These are phyloP conservation scores for Luvunga scandens DNA, from an alignment of 345 rosid species.

Conservation along the genomic window DNA sequence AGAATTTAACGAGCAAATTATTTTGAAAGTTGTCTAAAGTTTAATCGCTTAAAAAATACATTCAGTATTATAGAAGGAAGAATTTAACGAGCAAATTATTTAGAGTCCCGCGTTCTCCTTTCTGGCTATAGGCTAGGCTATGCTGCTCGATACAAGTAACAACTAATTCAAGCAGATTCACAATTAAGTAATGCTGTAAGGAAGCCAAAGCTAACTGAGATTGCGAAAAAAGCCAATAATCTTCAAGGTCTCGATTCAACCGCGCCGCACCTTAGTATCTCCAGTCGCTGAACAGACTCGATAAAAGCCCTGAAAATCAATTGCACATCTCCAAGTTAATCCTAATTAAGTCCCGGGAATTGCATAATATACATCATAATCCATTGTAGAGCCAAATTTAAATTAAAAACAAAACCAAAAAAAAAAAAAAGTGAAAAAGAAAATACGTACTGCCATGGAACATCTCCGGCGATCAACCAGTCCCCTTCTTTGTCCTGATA, in stretches of 20 bases:
- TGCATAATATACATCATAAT: background rate
- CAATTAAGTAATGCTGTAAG: background rate
- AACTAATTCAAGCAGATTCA: too few species aligned
- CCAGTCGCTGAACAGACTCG: conserved; percentile 43
- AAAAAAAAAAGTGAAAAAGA: background rate
- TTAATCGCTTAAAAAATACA: too few species aligned
- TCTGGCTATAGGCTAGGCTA: too few species aligned
- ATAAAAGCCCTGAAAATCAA: conserved; percentile 40
- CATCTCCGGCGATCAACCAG: conserved; percentile 55
- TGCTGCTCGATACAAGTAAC: too few species aligned
- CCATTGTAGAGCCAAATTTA: too few species aligned
- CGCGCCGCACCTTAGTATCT: conserved; percentile 33
- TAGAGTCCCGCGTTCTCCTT: too few species aligned
- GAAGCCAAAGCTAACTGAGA: background rate
- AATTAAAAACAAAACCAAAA: too few species aligned
- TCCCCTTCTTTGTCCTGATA: conserved; percentile 68
- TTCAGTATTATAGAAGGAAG: too few species aligned
- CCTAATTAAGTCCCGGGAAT: background rate
- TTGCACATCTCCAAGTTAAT: background rate
- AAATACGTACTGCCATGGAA: conserved; percentile 70
- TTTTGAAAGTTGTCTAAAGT: too few species aligned
- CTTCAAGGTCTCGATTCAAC: background rate
- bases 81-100: too few species aligned
- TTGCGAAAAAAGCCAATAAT: background rate
- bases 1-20: too few species aligned